Base-by-base conservation (phyloP, 2,329 filamentous ascomycete species). In the Scedosporium aurantiacum region DNA sequence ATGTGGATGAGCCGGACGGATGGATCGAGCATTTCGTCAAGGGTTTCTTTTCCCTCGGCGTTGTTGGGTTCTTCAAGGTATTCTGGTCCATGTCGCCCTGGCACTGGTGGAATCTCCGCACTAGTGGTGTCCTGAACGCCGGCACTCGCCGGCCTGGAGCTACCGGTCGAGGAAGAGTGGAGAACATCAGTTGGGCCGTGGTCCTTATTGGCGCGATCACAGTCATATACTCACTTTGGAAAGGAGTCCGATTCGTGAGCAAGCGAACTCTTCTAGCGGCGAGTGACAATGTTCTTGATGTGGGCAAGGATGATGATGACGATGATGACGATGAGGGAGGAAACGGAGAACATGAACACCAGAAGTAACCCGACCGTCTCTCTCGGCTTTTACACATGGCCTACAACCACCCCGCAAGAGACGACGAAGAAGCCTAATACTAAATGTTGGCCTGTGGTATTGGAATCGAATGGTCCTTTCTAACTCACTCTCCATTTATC, bases 11-110 rank as follows among this genome's bases (percentile, higher is more conserved):
- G 63, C 71, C 79, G 12, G 74, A 74, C 1, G 83, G 84, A 1
- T 97, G 93, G 93, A 68, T 78, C 5, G 85, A 89, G 67, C 94
- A 99, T 70, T 94, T 97, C 66, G 65, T 89, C 62, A 97, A 97
- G 73, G 94, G 94, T 0, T 80, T 97, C 66, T 87, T 93, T n/a
- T 93, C 90, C 4, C 81, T 97, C 58, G 94, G 94, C 6, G 76
- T 97, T 5, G 76, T 97, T 18, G 92, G 93, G 0, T 89, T 96
- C 63, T 72, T 91, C 62, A 96, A 96, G 73, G 87, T 88, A 28
- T 78, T 95, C 60, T 75, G 95, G 58, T 82, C 86, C 16, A 78
- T 91, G 70, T 87, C 84, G 18, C 85, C 93, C 1, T 91, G 86
- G 76, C 82, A 90, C 60, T 91, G 87, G 82, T 88, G 85, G 78